Evolutionary conservation across 768 basidiomycete species (phyloP).

Genomic region (Trichaptum fuscoviolaceum): DNA sequence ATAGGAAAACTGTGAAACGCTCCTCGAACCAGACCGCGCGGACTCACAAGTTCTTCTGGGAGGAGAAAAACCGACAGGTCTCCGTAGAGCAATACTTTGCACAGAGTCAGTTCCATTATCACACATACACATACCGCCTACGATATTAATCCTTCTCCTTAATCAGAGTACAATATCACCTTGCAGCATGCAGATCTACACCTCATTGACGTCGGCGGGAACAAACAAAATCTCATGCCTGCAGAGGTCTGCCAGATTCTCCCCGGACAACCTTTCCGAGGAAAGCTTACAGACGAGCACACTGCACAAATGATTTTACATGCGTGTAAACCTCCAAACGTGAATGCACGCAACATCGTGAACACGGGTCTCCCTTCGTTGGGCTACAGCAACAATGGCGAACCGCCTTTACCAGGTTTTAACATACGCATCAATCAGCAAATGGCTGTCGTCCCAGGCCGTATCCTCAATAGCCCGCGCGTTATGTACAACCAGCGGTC

Average conservation of each 20-base stretch:
- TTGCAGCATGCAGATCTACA: conserved; percentile 41
- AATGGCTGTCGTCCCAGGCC: conserved; percentile 53
- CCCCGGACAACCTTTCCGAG: conserved; percentile 34
- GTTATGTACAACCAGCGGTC: conserved; percentile 34
- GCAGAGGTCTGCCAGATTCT: conserved; percentile 47
- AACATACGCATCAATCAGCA: conserved; percentile 40
- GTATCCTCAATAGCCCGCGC: conserved; percentile 39
- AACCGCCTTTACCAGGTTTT: conserved; percentile 35
- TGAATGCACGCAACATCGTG: conserved; percentile 42
- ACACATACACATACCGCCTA: background rate
- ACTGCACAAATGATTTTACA: conserved; percentile 46
- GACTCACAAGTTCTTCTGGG: conserved; percentile 35
- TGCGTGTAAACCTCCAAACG: conserved; percentile 44
- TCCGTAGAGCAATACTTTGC: conserved; percentile 44
- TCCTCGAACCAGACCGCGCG: conserved; percentile 37
- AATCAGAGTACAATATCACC: conserved; percentile 36
- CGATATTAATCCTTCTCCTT: conserved; percentile 2
- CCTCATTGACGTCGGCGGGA: conserved; percentile 54
- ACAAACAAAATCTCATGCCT: conserved; percentile 37
- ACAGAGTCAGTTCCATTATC: conserved; percentile 31
- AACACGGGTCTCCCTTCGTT: conserved; percentile 37
- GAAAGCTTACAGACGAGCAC: conserved; percentile 52
- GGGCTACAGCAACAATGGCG: conserved; percentile 28
- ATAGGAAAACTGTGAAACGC: conserved; percentile 65
- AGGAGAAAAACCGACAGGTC: conserved; percentile 33